Base-by-base conservation (phyloP, 352 stramenopile species). In the Blastocystis hominis region DNA sequence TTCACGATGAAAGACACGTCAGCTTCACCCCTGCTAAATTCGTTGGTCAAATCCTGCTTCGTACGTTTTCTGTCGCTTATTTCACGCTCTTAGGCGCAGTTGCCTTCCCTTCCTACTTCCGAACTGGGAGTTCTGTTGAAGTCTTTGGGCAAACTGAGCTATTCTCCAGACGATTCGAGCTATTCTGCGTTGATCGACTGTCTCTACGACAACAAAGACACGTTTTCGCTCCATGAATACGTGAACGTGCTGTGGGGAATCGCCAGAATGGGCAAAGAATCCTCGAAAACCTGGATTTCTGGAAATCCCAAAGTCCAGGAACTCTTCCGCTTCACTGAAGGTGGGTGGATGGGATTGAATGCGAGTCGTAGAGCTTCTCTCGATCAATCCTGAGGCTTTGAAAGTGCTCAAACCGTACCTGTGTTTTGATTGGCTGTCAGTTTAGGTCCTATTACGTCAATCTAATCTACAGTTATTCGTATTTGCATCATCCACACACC, bases 391-490 rank as follows among this genome's bases (percentile, higher is more conserved):
- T 20, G 44, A 61, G 36, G 10, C 44, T n/a, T n/a, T 62, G 3
- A 63, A 62, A 15, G 17, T 54, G 15, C 54, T 80, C 24, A 42
- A 47, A 3, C 38, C 20, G 70, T 80, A 64, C 50, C 24, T 17
- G 7, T 50, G 40, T 34, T 44, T 17, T 47, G 7, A 7, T 34
- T 17, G 5, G 62, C 24, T 30, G 24, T 42, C 42, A 0, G 10
- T 44, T 5, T 80, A 80, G 70, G 15, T 62, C 46, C 24, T 64
- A 80, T 62, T 24, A 61, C 4, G 70, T 63, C 3, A 80, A 80
- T 42, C 54, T 80, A 47, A 40, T 80, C 15, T 80, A 80, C 70
- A 64, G 46, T 20, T 80, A 61, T 24, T 80, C 70, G 0, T 80
- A 80, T 46, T n/a, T 46, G 7, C 44, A 80, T 34, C 42, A 80